Base-by-base conservation (phyloP, 2,329 filamentous ascomycete genomes). In the Torrubiellomyces zombiae region DNA sequence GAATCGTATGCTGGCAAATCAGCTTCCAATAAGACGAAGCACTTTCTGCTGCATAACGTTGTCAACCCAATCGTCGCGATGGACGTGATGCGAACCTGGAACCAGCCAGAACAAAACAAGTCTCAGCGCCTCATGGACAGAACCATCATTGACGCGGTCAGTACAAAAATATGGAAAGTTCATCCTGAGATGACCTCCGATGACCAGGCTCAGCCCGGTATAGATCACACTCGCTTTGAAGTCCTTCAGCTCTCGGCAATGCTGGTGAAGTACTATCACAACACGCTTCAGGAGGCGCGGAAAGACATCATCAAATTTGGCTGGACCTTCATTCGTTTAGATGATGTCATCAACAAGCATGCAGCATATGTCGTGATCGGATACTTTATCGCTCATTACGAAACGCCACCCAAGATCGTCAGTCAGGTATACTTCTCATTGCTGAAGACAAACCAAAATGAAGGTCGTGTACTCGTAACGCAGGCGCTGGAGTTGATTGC, bases 251-350 rank as follows among this genome's bases (percentile, higher is more conserved):
- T 95, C 21, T 94, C 89, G 5, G 85, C 89, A 0, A 73, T 98
- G 58, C 61, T 98, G 19, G 76, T 98, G 51, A 98, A 98, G 45
- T 92, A 95, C 42, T 82, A 98, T 42, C 74, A 86, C 41, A 68
- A 70, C 16, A 78, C 83, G 27, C 67, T 98, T 2, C 79, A 91
- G 37, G 89, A 95, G 41, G 75, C 81, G 3, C 74, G 91, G 18
- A 98, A 98, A 51, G 89, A 98, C 35, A 86, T 98, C 33, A 98
- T 98, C 44, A 95, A 94, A 52, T 98, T 95, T 50, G 85, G 83
- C 3, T 99, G 89, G 89, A 93, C 85, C 11, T 95, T 93, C 45
- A 98, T 98, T 40, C 73, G 81, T 14, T 67, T 98, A n/a, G 91
- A 99, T 43, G 89, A 99, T 48, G 80, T 93, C 29, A 93, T 98